phyloP scores from a whole-genome alignment of 805 yeast genomes.

The Jamesozyma gamospora region DNA sequence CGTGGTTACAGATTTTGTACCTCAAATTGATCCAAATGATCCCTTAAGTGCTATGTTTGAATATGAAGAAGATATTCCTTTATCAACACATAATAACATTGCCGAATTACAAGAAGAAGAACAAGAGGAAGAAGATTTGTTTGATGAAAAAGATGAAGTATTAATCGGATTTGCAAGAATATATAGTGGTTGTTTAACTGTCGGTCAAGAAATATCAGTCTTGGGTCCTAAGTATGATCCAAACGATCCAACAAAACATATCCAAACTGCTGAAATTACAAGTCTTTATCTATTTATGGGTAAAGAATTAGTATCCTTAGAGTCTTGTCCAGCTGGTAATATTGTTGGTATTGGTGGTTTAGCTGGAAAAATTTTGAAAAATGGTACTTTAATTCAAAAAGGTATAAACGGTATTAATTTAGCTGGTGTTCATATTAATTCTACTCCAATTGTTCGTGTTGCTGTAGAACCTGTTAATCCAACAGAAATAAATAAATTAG shows the following conservation, averaged over 20 bases:
- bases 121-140: conserved; percentile 38
- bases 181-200: conserved; percentile 70
- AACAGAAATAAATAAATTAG: conserved; percentile 62
- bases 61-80: conserved; percentile 47
- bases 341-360: conserved; percentile 91
- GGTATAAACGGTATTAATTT: conserved; percentile 56
- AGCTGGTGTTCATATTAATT: conserved; percentile 63
- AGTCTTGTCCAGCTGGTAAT: conserved; percentile 85
- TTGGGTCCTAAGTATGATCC: conserved; percentile 87
- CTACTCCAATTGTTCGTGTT: conserved; percentile 89
- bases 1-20: conserved; percentile 18
- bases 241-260: conserved; percentile 42
- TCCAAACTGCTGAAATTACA: conserved; percentile 48
- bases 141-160: conserved; percentile 46
- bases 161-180: conserved; percentile 83
- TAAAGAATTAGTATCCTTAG: conserved; percentile 66
- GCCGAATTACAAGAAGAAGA: conserved; percentile 31
- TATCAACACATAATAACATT: conserved; percentile 25
- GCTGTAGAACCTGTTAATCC: conserved; percentile 95
- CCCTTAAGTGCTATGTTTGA: conserved; percentile 32
- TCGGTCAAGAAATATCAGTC: conserved; percentile 67
- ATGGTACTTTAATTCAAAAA: conserved; percentile 66
- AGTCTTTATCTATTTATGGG: conserved; percentile 86
- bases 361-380: conserved; percentile 71
- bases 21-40: conserved; percentile 30